These are phyloP conservation scores for Termitomyces sp. DNA, from an alignment of 768 basidiomycete species.

Conservation along the genomic window DNA sequence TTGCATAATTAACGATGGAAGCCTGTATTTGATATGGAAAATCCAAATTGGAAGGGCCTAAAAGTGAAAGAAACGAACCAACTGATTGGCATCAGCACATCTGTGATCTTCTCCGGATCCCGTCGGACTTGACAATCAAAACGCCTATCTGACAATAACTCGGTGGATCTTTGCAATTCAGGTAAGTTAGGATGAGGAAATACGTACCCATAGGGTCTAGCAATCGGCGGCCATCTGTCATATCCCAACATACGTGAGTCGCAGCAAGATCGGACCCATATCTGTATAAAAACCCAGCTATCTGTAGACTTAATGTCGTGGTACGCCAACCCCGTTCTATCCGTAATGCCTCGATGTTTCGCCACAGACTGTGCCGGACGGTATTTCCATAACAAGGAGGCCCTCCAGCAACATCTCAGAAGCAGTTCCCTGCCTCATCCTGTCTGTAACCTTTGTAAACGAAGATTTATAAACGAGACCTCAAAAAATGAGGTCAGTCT, in stretches of 20 bases:
- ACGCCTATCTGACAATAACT: not conserved
- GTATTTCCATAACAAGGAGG: constrained; percentile 5
- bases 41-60: not conserved
- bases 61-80: not conserved
- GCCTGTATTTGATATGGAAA: not conserved
- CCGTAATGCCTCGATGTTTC: constrained; percentile 9
- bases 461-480: constrained; percentile 5
- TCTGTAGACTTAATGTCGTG: not conserved
- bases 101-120: not conserved
- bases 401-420: constrained; percentile 9
- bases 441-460: constrained; percentile 1
- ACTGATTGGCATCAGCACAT: not conserved
- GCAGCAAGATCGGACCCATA: not conserved
- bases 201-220: not conserved
- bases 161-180: not conserved
- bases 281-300: not conserved
- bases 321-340: not conserved
- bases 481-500: constrained; percentile 4
- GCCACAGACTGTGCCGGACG: constrained; percentile 3
- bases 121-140: not conserved
- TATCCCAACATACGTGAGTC: not conserved
- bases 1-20: not conserved
- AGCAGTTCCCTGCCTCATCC: constrained; percentile 2
- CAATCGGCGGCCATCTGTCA: not conserved
- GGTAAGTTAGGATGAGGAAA: not conserved